phyloP scores from a whole-genome alignment of 805 yeast species.

The Sugiyamaella boreocaroliniensis region DNA sequence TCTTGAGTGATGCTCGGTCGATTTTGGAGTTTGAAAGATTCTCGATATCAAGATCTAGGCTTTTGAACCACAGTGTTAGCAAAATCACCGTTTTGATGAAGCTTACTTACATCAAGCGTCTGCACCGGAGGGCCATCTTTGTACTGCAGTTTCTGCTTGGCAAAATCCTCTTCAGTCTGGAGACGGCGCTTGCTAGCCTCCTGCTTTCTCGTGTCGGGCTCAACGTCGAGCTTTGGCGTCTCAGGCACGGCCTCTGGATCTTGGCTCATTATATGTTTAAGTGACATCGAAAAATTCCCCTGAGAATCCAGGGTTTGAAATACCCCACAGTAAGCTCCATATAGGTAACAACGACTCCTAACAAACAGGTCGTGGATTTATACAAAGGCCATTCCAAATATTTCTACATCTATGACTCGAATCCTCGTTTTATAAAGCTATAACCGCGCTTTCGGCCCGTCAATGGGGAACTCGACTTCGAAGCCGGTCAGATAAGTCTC shows the following conservation, averaged over 20 bases:
- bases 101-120: slow-evolving; percentile 12
- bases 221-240: background rate
- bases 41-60: background rate
- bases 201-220: background rate
- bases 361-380: no score
- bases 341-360: no score
- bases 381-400: no score
- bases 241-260: background rate
- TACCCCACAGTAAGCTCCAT: background rate
- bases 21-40: slow-evolving; percentile 36
- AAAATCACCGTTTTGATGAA: background rate
- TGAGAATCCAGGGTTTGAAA: background rate
- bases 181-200: slow-evolving; percentile 46
- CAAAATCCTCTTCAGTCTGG: slow-evolving; percentile 61
- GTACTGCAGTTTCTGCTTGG: slow-evolving; percentile 46
- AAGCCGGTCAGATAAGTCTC: slow-evolving; percentile 51
- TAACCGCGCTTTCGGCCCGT: background rate
- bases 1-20: slow-evolving; percentile 48
- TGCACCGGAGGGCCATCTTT: slow-evolving; percentile 47
- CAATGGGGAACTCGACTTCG: background rate
- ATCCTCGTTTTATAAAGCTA: background rate
- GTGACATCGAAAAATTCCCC: background rate
- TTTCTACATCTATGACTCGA: no score
- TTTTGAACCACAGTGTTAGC: slow-evolving; percentile 7
- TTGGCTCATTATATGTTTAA: background rate